Conservation (phyloP, 306 rosid species). For the Rosa chinensis region DNA sequence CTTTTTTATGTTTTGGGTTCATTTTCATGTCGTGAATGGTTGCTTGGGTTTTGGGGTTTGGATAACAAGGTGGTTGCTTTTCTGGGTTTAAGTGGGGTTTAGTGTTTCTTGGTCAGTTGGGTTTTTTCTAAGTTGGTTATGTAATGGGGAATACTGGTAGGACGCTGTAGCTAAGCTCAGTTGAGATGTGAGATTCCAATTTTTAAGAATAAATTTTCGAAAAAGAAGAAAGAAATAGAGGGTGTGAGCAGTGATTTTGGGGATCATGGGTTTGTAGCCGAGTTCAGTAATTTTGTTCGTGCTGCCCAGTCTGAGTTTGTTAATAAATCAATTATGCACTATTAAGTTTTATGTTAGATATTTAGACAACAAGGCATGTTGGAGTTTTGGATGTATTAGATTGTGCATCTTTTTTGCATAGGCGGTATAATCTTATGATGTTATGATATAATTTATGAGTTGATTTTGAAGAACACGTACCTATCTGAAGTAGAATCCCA, state of each 20-base stretch:
- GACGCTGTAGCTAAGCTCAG: background rate
- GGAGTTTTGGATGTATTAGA: background rate
- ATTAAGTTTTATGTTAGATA: too few relatives aligned
- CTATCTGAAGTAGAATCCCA: constrained; percentile 2
- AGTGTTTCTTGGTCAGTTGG: background rate
- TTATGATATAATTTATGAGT: background rate
- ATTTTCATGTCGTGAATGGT: background rate
- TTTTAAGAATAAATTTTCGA: background rate
- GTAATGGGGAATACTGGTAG: background rate
- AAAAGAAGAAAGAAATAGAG: background rate
- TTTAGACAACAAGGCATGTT: background rate
- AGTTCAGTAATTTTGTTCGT: background rate
- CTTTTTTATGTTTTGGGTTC: background rate
- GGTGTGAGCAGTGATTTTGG: background rate
- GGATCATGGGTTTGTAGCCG: background rate
- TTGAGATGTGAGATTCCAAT: background rate
- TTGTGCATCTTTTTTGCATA: background rate
- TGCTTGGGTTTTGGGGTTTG: background rate
- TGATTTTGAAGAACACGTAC: background rate
- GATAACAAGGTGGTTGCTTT: background rate
- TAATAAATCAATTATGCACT: background rate
- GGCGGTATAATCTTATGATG: background rate
- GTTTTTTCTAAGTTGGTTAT: background rate
- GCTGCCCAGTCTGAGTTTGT: background rate
- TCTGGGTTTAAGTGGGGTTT: constrained; percentile 6